Percentiles rank a stretch among this genome's conserved stretches.
Conservation (phyloP, 371 early-diverging fungal species). For the Haplosporangium sp. region DNA sequence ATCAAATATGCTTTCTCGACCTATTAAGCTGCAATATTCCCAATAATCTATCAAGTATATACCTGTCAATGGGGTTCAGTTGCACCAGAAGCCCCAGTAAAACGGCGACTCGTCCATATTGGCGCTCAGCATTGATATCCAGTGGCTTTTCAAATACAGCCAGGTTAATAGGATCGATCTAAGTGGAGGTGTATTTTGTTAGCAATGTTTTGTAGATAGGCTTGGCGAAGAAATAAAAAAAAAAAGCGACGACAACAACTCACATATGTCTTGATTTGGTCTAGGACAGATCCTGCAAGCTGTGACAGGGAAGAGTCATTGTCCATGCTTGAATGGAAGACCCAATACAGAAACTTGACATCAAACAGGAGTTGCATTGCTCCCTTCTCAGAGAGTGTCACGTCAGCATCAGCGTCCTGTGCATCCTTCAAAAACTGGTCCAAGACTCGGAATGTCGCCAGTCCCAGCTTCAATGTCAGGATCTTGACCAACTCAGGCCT, state of each 20-base stretch:
- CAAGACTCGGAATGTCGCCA: constrained; percentile 4
- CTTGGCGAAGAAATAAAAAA: not conserved
- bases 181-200: not conserved
- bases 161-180: constrained; percentile 72
- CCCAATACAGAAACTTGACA: constrained; percentile 55
- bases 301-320: constrained; percentile 11
- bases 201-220: not conserved
- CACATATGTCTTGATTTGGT: constrained; percentile 42
- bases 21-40: not conserved
- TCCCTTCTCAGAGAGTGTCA: constrained; percentile 60
- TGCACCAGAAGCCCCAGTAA: constrained; percentile 62
- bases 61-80: constrained; percentile 57
- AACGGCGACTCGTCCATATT: constrained; percentile 60
- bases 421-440: constrained; percentile 30
- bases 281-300: constrained; percentile 21
- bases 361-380: constrained; percentile 68
- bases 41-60: not conserved
- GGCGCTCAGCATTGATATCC: constrained; percentile 59
- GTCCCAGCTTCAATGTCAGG: constrained; percentile 18
- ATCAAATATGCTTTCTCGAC: not conserved
- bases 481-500: constrained; percentile 34
- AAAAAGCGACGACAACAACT: constrained; percentile 1
- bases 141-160: constrained; percentile 62
- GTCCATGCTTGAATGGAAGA: constrained; percentile 51
- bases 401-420: constrained; percentile 3